Base-by-base conservation (phyloP, 176 grass and related monocot species). In the barley (Hordeum vulgare) region DNA sequence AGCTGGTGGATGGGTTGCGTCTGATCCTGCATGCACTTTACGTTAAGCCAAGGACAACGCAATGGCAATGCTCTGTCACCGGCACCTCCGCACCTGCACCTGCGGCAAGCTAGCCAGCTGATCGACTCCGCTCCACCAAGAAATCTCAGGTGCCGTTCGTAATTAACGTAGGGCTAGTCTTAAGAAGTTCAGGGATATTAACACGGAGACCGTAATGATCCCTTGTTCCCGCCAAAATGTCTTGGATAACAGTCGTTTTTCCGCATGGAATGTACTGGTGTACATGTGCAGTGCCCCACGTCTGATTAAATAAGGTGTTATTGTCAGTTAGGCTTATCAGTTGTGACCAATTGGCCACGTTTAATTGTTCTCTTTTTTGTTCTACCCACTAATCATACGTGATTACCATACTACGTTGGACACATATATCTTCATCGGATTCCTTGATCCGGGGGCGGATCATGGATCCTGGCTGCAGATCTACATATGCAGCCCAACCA, bases 11-110 rank as follows among this genome's bases (percentile, higher is more conserved):
- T 44, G 58, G 10, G 29, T 47, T 10, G 39, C 26, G 39, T 47
- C 63, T 24, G 61, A 89, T 85, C 37, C 81, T 12, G 28, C 61
- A 23, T 2, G 61, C 69, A 8, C 77, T 89, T 76, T 85, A n/a
- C 70, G 62, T 81, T 75, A 24, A 69, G n/a, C 68, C 37, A 82
- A 72, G 53, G 53, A 61, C 56, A 14, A 15, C 28, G n/a, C 33
- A 13, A 70, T 67, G 65, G n/a, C 65, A 11, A 57, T 81, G 65
- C 79, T 29, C 53, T 72, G 66, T 61, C 68, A 61, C 31, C 31
- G 66, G 45, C 68, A 61, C 18, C 53, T 15, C 31, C 53, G 45
- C 68, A 61, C 18, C 53, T 15, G 37, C 59, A 17, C 80, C 67
- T 29, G 35, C 49, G 34, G 47, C 47, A 51, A 51, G 17, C 33